These are phyloP conservation scores for Hypoxylon sp. DNA, from an alignment of 2,329 filamentous ascomycete species.

Conservation along the genomic window DNA sequence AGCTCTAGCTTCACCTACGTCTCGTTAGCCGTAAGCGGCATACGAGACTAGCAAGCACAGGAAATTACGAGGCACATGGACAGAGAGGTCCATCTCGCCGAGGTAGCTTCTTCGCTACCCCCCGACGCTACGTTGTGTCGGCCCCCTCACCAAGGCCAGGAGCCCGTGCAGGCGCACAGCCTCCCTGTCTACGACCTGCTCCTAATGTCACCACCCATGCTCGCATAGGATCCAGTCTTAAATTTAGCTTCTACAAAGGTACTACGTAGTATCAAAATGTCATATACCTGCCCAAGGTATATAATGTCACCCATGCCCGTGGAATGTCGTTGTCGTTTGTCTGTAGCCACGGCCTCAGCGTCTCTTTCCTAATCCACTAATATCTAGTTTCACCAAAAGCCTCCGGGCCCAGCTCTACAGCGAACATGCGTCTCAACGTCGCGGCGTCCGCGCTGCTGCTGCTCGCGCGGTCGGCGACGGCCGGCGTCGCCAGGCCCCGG, in stretches of 20 bases:
- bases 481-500: slow-evolving; percentile 17
- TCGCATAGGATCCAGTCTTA: slow-evolving; percentile 23
- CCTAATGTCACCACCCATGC: slow-evolving; percentile 8
- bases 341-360: slow-evolving; percentile 14
- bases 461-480: slow-evolving; percentile 23
- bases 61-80: background rate
- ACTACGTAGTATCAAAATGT: too few relatives aligned
- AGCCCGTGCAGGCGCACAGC: slow-evolving; percentile 8
- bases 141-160: too few relatives aligned
- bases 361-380: background rate
- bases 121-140: background rate
- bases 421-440: slow-evolving; percentile 36
- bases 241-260: slow-evolving; percentile 9
- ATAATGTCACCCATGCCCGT: background rate
- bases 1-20: background rate
- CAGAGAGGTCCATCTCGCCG: slow-evolving; percentile 8
- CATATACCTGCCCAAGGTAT: too few relatives aligned
- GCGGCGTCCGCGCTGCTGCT: slow-evolving; percentile 21
- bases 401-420: slow-evolving; percentile 4
- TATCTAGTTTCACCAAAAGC: background rate
- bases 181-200: background rate
- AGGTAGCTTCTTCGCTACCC: background rate
- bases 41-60: too few relatives aligned
- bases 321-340: slow-evolving; percentile 3
- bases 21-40: background rate